A percentile compares a stretch with the other conserved stretches of the same genome.
These are phyloP conservation scores for Colletotrichum sp. DNA, from an alignment of 2,329 filamentous ascomycete species.

Conservation along the genomic window DNA sequence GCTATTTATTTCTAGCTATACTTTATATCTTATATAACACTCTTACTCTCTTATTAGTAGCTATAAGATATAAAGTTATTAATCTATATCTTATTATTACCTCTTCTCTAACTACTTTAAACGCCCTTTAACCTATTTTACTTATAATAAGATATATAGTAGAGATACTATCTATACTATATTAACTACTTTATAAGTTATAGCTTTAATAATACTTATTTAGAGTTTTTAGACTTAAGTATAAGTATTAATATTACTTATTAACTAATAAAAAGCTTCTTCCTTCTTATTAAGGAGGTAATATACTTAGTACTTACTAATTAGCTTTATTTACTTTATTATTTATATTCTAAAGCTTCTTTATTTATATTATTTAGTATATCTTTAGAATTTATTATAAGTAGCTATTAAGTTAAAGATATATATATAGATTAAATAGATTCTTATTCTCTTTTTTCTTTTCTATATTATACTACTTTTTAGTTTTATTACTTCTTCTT, in stretches of 20 bases:
- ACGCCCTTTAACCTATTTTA: not conserved
- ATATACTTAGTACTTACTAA: not conserved
- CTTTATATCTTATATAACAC: not conserved
- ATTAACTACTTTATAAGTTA: not conserved
- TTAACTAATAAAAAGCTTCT: not conserved
- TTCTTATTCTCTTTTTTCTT: not conserved
- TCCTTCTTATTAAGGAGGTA: not conserved
- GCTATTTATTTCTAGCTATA: not conserved
- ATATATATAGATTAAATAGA: not conserved
- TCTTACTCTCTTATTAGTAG: not conserved
- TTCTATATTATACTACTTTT: not conserved
- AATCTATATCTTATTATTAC: not conserved
- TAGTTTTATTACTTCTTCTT: not conserved
- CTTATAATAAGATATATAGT: not conserved
- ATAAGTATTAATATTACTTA: not conserved
- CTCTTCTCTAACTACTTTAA: not conserved
- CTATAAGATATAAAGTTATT: not conserved
- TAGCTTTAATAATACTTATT: not conserved
- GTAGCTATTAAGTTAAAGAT: not conserved
- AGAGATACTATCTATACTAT: not conserved
- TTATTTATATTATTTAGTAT: not conserved
- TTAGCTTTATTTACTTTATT: not conserved
- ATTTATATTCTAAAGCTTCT: not conserved
- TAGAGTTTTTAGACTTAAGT: not conserved
- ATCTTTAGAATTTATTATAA: not conserved